Base-by-base conservation (phyloP, 108 stramenopile genomes). In the Schizochytrium sp. region DNA sequence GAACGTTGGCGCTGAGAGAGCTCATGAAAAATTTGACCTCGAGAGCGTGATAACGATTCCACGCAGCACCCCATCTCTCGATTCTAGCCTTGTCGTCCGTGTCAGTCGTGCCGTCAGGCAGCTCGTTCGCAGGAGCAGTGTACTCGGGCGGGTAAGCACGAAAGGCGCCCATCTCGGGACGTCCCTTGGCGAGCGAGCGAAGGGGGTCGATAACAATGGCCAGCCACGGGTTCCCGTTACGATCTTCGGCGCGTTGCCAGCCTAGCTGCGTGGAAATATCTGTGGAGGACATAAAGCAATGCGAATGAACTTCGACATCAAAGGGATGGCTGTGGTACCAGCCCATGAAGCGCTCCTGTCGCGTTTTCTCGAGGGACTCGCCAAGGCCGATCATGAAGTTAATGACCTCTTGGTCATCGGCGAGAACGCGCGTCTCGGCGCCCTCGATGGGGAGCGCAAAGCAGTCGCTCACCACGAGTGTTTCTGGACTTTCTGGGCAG, bases 321-420 rank as follows among this genome's bases (percentile, higher is more conserved):
- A 99, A 99, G 29, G 99, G 99, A 89, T 99, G 99, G 71, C 93
- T 95, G 91, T 99, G 99, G 91, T 99, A 99, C 99, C 98, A 99
- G 55, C 94, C 94, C 72, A 90, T 88, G 12, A 90, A 48, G 44
- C 87, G 87, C 41, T 90, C 90, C 47, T 94, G 92, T 5, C 97
- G 95, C 4, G 97, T 97, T 5, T 60, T n/a, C 89, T 98, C 99
- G 48, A 98, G 88, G n/a, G 90, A 90, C 90, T 99, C 99, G 5
- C 96, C 96, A 5, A 99, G 93, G 23, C 95, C 92, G 92, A 98
- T 99, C 98, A 98, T 98, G 93, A 98, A 98, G 88, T 98, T 98
- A 88, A 97, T 94, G 19, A 99, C 98, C 72, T 94, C 91, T 63
- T 91, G 87, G 71, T 98, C 98, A 71, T 99, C 99, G 45, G 98